These are phyloP conservation scores for Penstemon davidsonii DNA, from an alignment of 257 asterid species.

Conservation along the genomic window DNA sequence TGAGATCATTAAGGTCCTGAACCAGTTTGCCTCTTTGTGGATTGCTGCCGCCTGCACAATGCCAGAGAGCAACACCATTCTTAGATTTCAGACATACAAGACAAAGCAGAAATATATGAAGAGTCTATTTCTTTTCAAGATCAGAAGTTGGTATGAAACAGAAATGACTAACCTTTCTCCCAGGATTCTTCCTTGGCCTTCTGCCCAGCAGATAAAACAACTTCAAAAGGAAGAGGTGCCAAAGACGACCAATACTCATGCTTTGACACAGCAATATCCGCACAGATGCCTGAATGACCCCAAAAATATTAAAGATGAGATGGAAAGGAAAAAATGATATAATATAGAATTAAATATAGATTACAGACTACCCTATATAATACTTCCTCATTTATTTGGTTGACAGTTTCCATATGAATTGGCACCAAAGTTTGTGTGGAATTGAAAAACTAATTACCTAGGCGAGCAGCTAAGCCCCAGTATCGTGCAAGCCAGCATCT, in stretches of 20 bases:
- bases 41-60: constrained; percentile 57
- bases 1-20: constrained; percentile 79
- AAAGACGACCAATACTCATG: constrained; percentile 94
- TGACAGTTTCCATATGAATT: background rate
- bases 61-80: constrained; percentile 21
- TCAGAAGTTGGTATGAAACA: constrained; percentile 25
- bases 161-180: constrained; percentile 66
- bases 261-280: constrained; percentile 78
- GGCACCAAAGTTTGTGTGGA: constrained; percentile 11
- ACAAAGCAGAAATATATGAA: constrained; percentile 2
- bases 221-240: constrained; percentile 94
- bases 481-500: constrained; percentile 99
- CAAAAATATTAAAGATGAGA: constrained; percentile 8
- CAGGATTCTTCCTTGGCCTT: constrained; percentile 84
- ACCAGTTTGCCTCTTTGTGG: constrained; percentile 58
- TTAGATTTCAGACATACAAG: constrained; percentile 17
- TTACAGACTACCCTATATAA: background rate
- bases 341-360: background rate
- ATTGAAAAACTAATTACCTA: constrained; percentile 49
- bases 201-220: constrained; percentile 95
- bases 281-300: constrained; percentile 62
- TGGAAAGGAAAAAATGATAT: background rate
- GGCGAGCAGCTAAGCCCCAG: constrained; percentile 92
- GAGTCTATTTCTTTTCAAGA: constrained; percentile 24
- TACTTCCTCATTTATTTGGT: background rate